Evolutionary conservation across 805 yeast species (phyloP).

Genomic region (Wickerhamomyces sydowiorum): DNA sequence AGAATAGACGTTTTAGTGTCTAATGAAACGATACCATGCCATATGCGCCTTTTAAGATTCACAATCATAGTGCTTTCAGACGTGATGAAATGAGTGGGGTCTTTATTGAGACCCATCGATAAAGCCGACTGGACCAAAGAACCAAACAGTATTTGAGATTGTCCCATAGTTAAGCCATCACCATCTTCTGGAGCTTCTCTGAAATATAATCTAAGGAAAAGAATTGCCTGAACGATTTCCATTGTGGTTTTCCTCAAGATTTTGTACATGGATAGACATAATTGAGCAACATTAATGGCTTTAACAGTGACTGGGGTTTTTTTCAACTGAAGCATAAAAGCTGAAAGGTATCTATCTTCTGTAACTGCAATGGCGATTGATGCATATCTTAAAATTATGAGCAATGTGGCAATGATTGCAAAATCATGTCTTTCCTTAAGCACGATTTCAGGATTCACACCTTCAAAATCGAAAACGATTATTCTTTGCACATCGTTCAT

Average conservation of each 20-base stretch:
- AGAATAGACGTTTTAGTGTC: background rate
- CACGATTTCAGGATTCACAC: background rate
- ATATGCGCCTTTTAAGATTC: background rate
- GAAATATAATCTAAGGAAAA: conserved; percentile 29
- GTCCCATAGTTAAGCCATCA: conserved; percentile 35
- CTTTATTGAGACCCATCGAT: conserved; percentile 2
- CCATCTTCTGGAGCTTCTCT: conserved; percentile 36
- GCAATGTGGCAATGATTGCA: background rate
- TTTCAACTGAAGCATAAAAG: background rate
- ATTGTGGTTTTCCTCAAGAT: conserved; percentile 25
- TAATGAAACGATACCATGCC: background rate
- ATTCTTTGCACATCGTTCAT: background rate
- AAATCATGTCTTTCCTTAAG: conserved; percentile 1
- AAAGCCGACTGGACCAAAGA: background rate
- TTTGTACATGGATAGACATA: conserved; percentile 1
- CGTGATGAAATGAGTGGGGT: background rate
- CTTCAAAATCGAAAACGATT: background rate
- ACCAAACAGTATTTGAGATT: conserved; percentile 30
- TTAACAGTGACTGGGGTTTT: background rate
- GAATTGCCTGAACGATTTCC: conserved; percentile 30
- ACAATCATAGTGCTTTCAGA: too few species aligned
- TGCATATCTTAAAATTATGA: conserved; percentile 1
- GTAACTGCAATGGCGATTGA: background rate
- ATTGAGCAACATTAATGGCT: background rate
- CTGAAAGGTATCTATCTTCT: background rate